A percentile compares a stretch with the other conserved stretches of the same genome.
phyloP scores from a whole-genome alignment of 495 filamentous ascomycete species.

The Cercophora scortea region DNA sequence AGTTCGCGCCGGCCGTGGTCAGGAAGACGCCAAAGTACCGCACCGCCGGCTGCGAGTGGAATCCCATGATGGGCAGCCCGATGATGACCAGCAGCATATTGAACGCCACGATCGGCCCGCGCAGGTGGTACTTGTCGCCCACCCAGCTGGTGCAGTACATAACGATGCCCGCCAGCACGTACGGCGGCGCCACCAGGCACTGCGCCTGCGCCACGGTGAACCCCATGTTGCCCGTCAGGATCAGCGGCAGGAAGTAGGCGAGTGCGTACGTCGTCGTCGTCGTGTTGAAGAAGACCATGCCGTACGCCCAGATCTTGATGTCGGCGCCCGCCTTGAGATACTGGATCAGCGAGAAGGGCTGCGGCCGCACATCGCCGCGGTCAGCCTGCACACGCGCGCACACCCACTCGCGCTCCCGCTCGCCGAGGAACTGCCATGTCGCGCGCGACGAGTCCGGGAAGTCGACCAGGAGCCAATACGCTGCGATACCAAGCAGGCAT shows the following conservation, averaged over 20 bases:
- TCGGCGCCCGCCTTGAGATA: constrained; percentile 45
- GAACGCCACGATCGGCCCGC: constrained; percentile 49
- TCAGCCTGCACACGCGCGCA: constrained; percentile 51
- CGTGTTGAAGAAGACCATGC: constrained; percentile 49
- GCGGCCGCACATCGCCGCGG: constrained; percentile 44
- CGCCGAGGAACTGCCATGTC: constrained; percentile 45
- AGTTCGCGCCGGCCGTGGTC: constrained; percentile 50
- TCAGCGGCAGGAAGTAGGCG: constrained; percentile 61
- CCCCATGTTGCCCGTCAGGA: constrained; percentile 49
- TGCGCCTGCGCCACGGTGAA: constrained; percentile 49
- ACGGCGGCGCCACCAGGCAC: constrained; percentile 59
- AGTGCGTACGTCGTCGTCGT: constrained; percentile 57
- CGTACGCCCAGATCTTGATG: constrained; percentile 56
- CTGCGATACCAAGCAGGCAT: constrained; percentile 34
- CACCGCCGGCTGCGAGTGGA: constrained; percentile 36
- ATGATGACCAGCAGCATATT: constrained; percentile 43
- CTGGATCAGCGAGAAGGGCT: constrained; percentile 40
- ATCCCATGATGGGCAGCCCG: constrained; percentile 46
- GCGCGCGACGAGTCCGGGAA: constrained; percentile 48
- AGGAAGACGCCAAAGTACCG: constrained; percentile 62
- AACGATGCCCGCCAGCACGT: constrained; percentile 50
- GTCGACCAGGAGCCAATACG: constrained; percentile 50
- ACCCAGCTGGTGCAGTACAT: constrained; percentile 47
- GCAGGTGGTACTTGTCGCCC: constrained; percentile 49
- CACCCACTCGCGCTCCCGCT: constrained; percentile 46